Evolutionary conservation across 495 filamentous ascomycete genomes (phyloP).

Genomic region (Aspergillus nidulans): DNA sequence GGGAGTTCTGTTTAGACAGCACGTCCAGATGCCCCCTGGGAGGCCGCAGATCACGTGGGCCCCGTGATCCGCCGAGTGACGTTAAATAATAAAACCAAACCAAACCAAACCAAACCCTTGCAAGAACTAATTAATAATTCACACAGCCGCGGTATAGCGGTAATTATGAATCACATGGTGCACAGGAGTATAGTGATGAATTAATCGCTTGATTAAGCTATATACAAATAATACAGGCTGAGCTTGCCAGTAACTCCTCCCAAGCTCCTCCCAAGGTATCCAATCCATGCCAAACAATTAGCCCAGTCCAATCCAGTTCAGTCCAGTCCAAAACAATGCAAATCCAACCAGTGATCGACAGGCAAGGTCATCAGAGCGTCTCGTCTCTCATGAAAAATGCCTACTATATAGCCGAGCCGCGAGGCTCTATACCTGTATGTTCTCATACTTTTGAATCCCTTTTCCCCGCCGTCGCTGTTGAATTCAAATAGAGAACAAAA

Average conservation of each 20-base stretch:
- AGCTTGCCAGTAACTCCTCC: neutral
- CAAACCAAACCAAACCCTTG: too few species aligned
- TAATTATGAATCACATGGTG: neutral
- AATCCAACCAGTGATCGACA: conserved; percentile 16
- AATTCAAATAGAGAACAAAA: conserved; percentile 13
- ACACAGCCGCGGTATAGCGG: neutral
- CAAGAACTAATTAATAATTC: neutral
- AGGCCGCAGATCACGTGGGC: too few species aligned
- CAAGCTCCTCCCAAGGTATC: conserved; percentile 4
- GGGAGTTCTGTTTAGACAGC: too few species aligned
- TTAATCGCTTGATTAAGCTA: conserved; percentile 1
- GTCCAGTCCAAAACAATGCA: conserved; percentile 5
- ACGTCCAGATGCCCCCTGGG: too few species aligned
- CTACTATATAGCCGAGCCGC: conserved; percentile 10
- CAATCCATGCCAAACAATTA: conserved; percentile 4
- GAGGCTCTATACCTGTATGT: conserved; percentile 13
- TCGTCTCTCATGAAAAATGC: neutral
- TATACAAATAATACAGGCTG: conserved; percentile 10
- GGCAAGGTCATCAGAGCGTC: conserved; percentile 1
- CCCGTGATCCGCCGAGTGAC: too few species aligned
- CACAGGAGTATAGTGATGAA: neutral
- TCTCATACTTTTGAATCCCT: conserved; percentile 7
- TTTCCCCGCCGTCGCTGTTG: conserved; percentile 5
- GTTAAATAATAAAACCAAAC: too few species aligned
- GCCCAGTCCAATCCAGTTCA: conserved; percentile 4